Base-by-base conservation (phyloP, 2,329 filamentous ascomycete genomes). In the Podosphaera xanthii region DNA sequence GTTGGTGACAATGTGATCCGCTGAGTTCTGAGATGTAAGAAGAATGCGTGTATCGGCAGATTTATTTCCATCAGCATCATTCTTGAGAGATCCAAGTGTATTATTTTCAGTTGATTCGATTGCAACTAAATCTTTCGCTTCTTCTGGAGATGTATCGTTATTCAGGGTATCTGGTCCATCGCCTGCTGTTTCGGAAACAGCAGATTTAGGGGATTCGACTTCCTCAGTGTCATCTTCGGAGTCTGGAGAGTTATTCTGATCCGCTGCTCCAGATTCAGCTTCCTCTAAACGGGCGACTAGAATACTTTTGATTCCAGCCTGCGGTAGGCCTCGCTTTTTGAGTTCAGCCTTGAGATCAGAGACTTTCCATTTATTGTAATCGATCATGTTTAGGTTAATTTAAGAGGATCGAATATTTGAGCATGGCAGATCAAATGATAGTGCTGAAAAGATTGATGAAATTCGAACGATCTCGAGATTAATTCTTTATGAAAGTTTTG, bases 321-420 rank as follows among this genome's bases (percentile, higher is more conserved):
- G 78, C 4, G 81, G 73, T 46, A 90, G 77, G n/a, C 82, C 81
- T 63, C 85, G 79, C 60, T 75, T 76, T 71, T 86, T 88, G 49
- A 90, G 76, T 73, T 89, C 84, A 31, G 80, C 79, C 70, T 83
- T 85, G 60, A 91, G 77, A 66, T 89, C 84, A 40, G 82, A 75
- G 62, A 91, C 86, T 72, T 86, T 90, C 67, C 83, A 76, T 70
- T 75, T 76, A 59, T 69, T 73, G 68, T 76, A 79, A 64, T 78
- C 76, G 61, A 72, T 71, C 76, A 78, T 78, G 44, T 33, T 63
- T 54, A 55, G 46, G 30, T 22, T 46, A 58, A 57, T 44, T 10
- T 10, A 33, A 57, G 53, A 6, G 44, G 49, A 35, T 34, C 22
- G 35, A 49, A 44, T 59, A 61, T 60, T 42, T 60, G 65, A 61